Base-by-base conservation (phyloP, 495 filamentous ascomycete species). In the Schizothecium vesticola region DNA sequence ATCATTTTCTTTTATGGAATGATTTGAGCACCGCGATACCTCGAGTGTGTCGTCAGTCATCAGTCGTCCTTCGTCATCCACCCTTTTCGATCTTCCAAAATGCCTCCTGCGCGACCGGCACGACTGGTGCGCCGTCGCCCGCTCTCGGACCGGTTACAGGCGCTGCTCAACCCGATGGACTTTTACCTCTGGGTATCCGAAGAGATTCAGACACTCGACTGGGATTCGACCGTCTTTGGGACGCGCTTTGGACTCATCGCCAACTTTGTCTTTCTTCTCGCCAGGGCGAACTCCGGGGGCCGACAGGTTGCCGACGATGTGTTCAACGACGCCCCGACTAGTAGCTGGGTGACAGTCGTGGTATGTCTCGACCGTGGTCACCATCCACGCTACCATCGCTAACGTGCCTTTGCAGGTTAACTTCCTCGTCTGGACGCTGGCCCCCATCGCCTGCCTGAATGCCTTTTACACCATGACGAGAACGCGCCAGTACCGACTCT, bases 171-270 rank as follows among this genome's bases (percentile, higher is more conserved):
- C 73, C 94, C 93, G 24, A 85, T 90, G 76, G 95, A 99, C 79
- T 90, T 93, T 76, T 81, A 95, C 43, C 85, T 98, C 23, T 94
- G 91, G 89, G 78, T 96, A 3, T 96, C 92, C 1, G 94, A 97
- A 73, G 90, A 94, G 78, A 83, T 97, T 67, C 92, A 97, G 74
- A 89, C 90, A 1, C 86, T 89, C 70, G 92, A 96, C 63, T 96
- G 92, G 91, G 91, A 97, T 72, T 90, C 93, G 67, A 91, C 92
- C 69, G 79, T 85, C 22, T 90, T 91, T 80, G 91, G 91, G 16
- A 84, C 86, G 2, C 86, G 91, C 36, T 80, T 97, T 26, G 95
- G 93, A 0, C 69, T 97, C 24, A 79, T 69, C 1, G 80, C 93
- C 69, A 97, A 98, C 74, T 71, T 96, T 19, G 70, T 90, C 23